These are phyloP conservation scores for Kwoniella europaea DNA, from an alignment of 768 basidiomycete species.

Conservation along the genomic window DNA sequence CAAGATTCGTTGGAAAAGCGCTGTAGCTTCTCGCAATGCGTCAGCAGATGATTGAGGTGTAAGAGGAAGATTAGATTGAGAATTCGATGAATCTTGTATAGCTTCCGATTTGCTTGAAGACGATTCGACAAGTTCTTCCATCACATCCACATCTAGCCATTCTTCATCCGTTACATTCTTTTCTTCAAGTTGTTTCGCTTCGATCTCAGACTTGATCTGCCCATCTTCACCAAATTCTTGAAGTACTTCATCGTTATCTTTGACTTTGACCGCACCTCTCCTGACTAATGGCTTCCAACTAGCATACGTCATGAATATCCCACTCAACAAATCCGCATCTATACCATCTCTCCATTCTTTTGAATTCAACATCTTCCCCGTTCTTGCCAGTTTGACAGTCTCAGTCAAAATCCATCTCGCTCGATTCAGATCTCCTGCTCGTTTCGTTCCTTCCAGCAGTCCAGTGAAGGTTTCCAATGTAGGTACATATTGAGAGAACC, in stretches of 20 bases:
- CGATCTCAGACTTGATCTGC: neutral
- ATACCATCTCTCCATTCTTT: conserved; percentile 47
- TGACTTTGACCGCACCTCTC: conserved; percentile 63
- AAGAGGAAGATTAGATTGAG: neutral
- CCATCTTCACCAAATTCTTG: conserved; percentile 1
- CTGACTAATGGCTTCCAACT: conserved; percentile 75
- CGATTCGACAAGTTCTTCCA: conserved; percentile 22
- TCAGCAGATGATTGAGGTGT: conserved; percentile 73
- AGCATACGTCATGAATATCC: conserved; percentile 86
- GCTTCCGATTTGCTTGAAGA: neutral
- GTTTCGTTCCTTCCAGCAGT: conserved; percentile 86
- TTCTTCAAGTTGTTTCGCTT: neutral
- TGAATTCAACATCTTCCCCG: conserved; percentile 13
- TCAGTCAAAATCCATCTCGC: conserved; percentile 91
- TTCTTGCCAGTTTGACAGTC: conserved; percentile 63
- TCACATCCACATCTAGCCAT: conserved; percentile 23
- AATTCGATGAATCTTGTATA: neutral
- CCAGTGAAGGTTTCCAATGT: conserved; percentile 75
- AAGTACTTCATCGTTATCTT: conserved; percentile 1
- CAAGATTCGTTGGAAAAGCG: conserved; percentile 70
- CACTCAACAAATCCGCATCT: conserved; percentile 75
- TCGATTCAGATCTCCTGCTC: conserved; percentile 78
- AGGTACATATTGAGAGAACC: conserved; percentile 60
- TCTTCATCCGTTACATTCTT: conserved; percentile 9
- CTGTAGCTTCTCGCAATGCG: conserved; percentile 70